These are phyloP conservation scores for Brettanomyces anomalus DNA, from an alignment of 805 yeast species.

Conservation along the genomic window DNA sequence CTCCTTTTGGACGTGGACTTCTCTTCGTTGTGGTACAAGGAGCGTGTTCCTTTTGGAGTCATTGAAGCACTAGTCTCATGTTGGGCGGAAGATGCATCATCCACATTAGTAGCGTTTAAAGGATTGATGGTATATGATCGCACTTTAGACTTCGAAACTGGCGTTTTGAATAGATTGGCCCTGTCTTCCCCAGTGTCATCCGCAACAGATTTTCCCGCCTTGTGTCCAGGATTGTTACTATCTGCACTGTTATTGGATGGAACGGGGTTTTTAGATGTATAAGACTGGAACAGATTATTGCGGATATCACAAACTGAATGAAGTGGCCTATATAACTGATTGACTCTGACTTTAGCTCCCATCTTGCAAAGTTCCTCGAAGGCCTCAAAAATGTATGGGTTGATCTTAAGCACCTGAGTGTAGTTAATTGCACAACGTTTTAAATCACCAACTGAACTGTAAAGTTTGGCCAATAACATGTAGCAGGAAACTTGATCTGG, in stretches of 20 bases:
- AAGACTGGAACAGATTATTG: constrained; percentile 3
- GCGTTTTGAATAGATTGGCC: constrained; percentile 11
- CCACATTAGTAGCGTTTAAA: not conserved
- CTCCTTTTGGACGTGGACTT: not conserved
- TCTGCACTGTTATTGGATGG: not conserved
- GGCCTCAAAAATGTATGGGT: constrained; percentile 85
- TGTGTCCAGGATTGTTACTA: not conserved
- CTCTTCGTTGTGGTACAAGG: not conserved
- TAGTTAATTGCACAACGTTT: constrained; percentile 60
- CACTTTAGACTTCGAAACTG: constrained; percentile 7
- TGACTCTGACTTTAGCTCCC: constrained; percentile 62
- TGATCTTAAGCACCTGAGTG: constrained; percentile 57
- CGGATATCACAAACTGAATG: constrained; percentile 4
- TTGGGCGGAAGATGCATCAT: not conserved
- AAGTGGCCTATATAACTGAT: constrained; percentile 36
- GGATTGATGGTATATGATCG: not conserved
- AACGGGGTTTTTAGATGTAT: not conserved
- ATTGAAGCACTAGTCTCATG: not conserved
- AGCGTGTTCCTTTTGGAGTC: constrained; percentile 32
- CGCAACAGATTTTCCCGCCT: not conserved
- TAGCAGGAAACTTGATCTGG: constrained; percentile 72
- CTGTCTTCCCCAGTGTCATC: not conserved
- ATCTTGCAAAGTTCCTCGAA: constrained; percentile 63
- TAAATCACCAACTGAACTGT: constrained; percentile 46
- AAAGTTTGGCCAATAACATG: constrained; percentile 62